Evolutionary conservation across 208 protist species (phyloP).

Genomic region (Leishmania major): DNA sequence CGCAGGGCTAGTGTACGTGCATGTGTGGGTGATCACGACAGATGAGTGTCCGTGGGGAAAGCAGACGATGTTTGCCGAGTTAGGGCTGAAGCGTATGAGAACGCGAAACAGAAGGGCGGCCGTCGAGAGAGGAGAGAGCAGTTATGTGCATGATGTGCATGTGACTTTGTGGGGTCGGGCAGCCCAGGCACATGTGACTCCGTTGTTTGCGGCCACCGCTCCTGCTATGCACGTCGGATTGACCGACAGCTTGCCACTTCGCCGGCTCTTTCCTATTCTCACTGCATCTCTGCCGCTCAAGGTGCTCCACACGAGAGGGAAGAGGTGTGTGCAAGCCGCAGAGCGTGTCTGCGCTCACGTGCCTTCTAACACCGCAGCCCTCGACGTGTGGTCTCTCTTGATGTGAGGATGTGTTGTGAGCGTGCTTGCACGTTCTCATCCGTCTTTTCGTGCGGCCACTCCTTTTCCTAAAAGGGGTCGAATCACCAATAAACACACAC

Average conservation of each 20-base stretch:
- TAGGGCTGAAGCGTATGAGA: not conserved
- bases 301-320: not conserved
- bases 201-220: too few relatives aligned
- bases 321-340: not conserved
- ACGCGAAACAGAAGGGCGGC: not conserved
- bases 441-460: not conserved
- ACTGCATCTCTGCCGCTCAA: not conserved
- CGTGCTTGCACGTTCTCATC: not conserved
- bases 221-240: not conserved
- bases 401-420: not conserved
- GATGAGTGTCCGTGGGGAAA: not conserved
- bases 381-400: not conserved
- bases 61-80: not conserved
- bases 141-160: not conserved
- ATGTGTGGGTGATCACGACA: not conserved
- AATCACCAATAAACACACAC: not conserved
- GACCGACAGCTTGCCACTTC: not conserved
- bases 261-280: not conserved
- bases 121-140: not conserved
- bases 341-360: not conserved
- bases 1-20: not conserved
- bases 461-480: not conserved
- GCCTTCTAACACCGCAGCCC: not conserved
- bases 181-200: too few relatives aligned
- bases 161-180: too few relatives aligned